Percentiles rank a stretch among this genome's conserved stretches.
Evolutionary conservation across 2,329 filamentous ascomycete species (phyloP).

Genomic region (Ophiocordyceps robertsii): DNA sequence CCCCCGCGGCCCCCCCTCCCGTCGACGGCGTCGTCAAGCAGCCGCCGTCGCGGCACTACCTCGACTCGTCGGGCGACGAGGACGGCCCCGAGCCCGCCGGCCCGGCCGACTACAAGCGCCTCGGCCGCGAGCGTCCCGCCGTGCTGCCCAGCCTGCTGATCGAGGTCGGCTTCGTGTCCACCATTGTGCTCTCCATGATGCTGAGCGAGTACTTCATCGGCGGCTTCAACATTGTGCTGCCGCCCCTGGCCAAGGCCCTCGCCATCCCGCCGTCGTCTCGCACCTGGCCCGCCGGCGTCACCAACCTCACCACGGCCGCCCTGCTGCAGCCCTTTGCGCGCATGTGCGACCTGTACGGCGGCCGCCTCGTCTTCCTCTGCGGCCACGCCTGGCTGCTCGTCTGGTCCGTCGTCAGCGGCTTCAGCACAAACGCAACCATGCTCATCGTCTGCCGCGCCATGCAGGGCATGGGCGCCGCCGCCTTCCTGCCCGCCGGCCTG

Average conservation of each 20-base stretch:
- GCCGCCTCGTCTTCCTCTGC: constrained; percentile 43
- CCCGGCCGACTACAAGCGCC: constrained; percentile 35
- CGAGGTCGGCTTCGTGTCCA: constrained; percentile 51
- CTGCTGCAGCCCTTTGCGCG: constrained; percentile 52
- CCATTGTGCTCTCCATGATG: constrained; percentile 49
- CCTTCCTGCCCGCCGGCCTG: constrained; percentile 54
- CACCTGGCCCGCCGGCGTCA: constrained; percentile 53
- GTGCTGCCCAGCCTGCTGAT: constrained; percentile 36
- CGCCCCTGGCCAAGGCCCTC: constrained; percentile 47
- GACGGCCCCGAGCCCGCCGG: neutral
- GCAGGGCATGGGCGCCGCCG: constrained; percentile 60
- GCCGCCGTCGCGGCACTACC: neutral
- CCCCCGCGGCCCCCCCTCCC: too few relatives aligned
- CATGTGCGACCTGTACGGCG: constrained; percentile 49
- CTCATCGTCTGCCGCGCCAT: constrained; percentile 61
- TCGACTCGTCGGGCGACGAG: neutral
- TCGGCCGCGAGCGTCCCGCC: constrained; percentile 48
- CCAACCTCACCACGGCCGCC: constrained; percentile 42
- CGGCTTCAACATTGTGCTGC: constrained; percentile 63
- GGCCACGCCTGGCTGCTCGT: constrained; percentile 51
- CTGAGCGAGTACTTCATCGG: constrained; percentile 63
- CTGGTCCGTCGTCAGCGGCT: constrained; percentile 59
- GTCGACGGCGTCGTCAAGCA: neutral
- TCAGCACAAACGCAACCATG: constrained; percentile 54
- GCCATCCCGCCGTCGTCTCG: constrained; percentile 45